Conservation (phyloP, 2,329 filamentous ascomycete species). For the Ophiostoma tasmaniense region DNA sequence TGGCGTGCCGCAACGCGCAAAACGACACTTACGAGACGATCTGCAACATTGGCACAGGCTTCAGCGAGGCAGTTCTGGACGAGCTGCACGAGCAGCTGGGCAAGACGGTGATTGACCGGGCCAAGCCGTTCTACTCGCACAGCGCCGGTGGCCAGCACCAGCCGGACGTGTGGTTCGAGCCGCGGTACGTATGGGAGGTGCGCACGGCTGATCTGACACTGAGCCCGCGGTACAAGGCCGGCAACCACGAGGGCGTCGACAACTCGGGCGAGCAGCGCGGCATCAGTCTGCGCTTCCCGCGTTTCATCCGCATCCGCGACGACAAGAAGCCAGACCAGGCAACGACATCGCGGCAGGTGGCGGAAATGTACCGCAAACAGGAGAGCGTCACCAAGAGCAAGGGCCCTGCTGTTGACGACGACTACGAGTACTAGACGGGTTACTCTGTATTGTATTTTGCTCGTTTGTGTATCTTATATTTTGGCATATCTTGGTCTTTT, state of each 20-base stretch:
- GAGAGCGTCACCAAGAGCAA: slow-evolving; percentile 83
- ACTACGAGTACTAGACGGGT: slow-evolving; percentile 76
- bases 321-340: slow-evolving; percentile 95
- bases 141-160: slow-evolving; percentile 80
- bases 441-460: not conserved
- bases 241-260: slow-evolving; percentile 69
- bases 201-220: slow-evolving; percentile 93
- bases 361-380: slow-evolving; percentile 95
- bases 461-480: not conserved
- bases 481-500: not conserved
- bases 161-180: slow-evolving; percentile 97
- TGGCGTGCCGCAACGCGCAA: slow-evolving; percentile 81
- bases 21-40: slow-evolving; percentile 85
- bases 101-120: slow-evolving; percentile 70
- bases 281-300: slow-evolving; percentile 80
- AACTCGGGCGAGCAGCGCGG: slow-evolving; percentile 54
- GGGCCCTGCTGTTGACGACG: slow-evolving; percentile 81
- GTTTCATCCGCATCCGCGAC: slow-evolving; percentile 84
- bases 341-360: slow-evolving; percentile 74
- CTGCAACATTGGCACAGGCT: slow-evolving; percentile 97
- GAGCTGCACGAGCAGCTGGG: slow-evolving; percentile 70
- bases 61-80: slow-evolving; percentile 89
- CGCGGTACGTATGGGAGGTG: slow-evolving; percentile 91
- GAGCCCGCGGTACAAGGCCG: slow-evolving; percentile 89
- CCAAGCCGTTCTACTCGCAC: slow-evolving; percentile 93